These are phyloP conservation scores for Tricholoma bakamatsutake DNA, from an alignment of 768 basidiomycete genomes.

Conservation along the genomic window DNA sequence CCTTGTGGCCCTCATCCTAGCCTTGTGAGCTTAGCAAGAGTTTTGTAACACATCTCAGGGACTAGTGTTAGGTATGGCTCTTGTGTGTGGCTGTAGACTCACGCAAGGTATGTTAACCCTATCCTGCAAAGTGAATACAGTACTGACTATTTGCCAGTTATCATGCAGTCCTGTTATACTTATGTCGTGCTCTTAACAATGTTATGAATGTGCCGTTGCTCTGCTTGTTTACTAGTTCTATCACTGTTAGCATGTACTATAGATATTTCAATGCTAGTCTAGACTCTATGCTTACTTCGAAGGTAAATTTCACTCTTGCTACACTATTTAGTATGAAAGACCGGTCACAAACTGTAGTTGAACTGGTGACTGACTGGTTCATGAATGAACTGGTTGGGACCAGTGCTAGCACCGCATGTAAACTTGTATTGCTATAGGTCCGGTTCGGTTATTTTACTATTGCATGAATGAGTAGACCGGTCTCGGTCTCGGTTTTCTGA, in stretches of 20 bases:
- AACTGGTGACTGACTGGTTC: no score
- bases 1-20: background rate
- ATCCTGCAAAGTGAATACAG: background rate
- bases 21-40: background rate
- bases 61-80: no score
- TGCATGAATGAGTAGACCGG: background rate
- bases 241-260: background rate
- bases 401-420: background rate
- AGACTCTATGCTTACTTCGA: no score
- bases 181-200: background rate
- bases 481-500: background rate
- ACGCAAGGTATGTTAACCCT: background rate
- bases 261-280: background rate
- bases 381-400: background rate
- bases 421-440: background rate
- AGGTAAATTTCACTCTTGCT: background rate
- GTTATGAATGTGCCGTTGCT: background rate
- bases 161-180: background rate
- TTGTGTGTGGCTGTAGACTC: no score
- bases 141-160: background rate
- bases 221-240: background rate
- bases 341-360: background rate
- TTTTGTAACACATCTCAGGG: background rate
- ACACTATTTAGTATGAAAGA: background rate
- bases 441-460: background rate